Conservation (phyloP, 495 filamentous ascomycete species). For the Daldinia decipiens region DNA sequence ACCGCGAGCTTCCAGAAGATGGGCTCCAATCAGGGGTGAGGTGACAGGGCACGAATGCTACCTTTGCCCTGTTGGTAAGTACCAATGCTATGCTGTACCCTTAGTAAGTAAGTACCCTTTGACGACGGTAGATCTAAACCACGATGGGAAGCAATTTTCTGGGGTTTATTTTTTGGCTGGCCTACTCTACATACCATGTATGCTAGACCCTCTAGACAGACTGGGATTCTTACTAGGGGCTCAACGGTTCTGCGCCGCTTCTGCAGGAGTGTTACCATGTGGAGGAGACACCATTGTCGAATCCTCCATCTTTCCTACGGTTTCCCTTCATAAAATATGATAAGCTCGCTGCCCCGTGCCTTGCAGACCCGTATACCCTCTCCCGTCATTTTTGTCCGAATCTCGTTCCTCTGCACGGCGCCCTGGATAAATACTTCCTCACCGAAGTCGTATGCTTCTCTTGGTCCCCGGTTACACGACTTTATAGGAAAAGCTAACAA, state of each 20-base stretch:
- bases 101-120: slow-evolving; percentile 24
- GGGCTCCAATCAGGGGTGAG: slow-evolving; percentile 40
- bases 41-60: slow-evolving; percentile 26
- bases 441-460: slow-evolving; percentile 42
- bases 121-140: slow-evolving; percentile 43
- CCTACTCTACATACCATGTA: slow-evolving; percentile 15
- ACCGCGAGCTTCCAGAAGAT: slow-evolving; percentile 46
- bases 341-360: slow-evolving; percentile 48
- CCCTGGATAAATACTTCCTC: slow-evolving; percentile 45
- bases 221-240: slow-evolving; percentile 41
- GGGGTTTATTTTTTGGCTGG: slow-evolving; percentile 36
- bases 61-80: slow-evolving; percentile 29
- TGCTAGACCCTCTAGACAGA: slow-evolving; percentile 22
- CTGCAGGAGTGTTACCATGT: slow-evolving; percentile 46
- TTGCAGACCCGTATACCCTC: slow-evolving; percentile 48
- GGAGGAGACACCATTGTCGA: slow-evolving; percentile 33
- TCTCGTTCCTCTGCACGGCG: slow-evolving; percentile 30
- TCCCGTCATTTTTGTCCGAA: slow-evolving; percentile 43
- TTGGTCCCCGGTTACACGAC: slow-evolving; percentile 40
- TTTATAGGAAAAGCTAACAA: slow-evolving; percentile 29
- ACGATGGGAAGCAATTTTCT: slow-evolving; percentile 47
- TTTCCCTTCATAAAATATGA: slow-evolving; percentile 46
- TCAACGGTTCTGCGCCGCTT: slow-evolving; percentile 44
- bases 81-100: slow-evolving; percentile 22
- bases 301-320: slow-evolving; percentile 37